phyloP scores from a whole-genome alignment of 805 yeast species.

The Wickerhamomyces bovis region DNA sequence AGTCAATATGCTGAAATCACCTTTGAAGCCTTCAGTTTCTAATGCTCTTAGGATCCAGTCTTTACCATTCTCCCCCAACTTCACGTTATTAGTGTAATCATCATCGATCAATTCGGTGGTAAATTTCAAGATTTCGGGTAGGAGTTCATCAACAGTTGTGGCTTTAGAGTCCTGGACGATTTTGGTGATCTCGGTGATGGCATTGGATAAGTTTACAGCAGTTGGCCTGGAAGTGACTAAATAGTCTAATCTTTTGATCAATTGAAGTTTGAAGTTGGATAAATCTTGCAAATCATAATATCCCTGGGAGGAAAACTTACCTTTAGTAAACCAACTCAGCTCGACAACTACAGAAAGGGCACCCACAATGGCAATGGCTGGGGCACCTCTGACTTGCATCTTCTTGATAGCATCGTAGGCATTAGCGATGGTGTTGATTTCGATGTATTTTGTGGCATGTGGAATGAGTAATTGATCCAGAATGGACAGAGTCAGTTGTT shows the following conservation, averaged over 20 bases:
- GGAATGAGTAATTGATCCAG: conserved; percentile 84
- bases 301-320: conserved; percentile 22
- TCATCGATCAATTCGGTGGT: conserved; percentile 57
- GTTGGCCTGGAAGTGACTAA: conserved; percentile 84
- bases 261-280: conserved; percentile 28
- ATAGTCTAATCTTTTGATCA: conserved; percentile 49
- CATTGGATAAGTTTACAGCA: conserved; percentile 86
- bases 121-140: conserved; percentile 34
- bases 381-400: conserved; percentile 98
- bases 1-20: conserved; percentile 77
- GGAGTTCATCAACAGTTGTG: conserved; percentile 23
- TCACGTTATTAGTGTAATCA: conserved; percentile 71
- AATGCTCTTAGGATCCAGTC: conserved; percentile 50
- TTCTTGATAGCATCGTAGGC: conserved; percentile 78
- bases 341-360: conserved; percentile 81
- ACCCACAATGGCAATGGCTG: conserved; percentile 96
- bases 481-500: conserved; percentile 43
- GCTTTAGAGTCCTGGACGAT: conserved; percentile 27
- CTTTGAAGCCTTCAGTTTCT: conserved; percentile 41
- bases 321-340: conserved; percentile 29
- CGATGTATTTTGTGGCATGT: conserved; percentile 63
- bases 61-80: conserved; percentile 78
- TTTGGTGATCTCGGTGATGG: conserved; percentile 35
- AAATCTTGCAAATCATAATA: conserved; percentile 29
- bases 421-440: conserved; percentile 57